Conservation (phyloP, 2,329 filamentous ascomycete genomes). For the Sporothrix luriei region DNA sequence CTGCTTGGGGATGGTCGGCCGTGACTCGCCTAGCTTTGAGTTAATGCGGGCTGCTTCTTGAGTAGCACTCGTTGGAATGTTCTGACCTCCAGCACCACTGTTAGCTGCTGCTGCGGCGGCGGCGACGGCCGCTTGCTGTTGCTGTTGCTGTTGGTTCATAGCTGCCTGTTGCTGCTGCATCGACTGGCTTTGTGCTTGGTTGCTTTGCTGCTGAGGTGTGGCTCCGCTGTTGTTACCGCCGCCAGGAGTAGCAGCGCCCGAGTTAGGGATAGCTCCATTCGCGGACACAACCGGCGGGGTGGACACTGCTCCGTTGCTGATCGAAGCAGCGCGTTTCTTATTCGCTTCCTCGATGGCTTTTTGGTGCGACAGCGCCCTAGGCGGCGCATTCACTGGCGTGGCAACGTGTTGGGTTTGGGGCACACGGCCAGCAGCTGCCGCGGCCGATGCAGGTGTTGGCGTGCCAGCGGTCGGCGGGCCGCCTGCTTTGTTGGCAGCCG, state of each 20-base stretch:
- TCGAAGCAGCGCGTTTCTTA: slow-evolving; percentile 42
- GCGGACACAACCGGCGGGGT: slow-evolving; percentile 30
- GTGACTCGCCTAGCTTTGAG: slow-evolving; percentile 59
- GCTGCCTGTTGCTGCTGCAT: slow-evolving; percentile 38
- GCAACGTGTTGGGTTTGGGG: slow-evolving; percentile 53
- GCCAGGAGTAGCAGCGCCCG: slow-evolving; percentile 20
- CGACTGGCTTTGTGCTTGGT: slow-evolving; percentile 29
- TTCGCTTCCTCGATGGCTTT: slow-evolving; percentile 56
- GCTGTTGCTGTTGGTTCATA: slow-evolving; percentile 77
- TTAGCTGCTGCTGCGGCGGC: slow-evolving; percentile 14
- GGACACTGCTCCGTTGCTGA: slow-evolving; percentile 30
- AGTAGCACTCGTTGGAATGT: not conserved
- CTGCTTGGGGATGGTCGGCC: slow-evolving; percentile 75
- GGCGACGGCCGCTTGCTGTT: slow-evolving; percentile 57
- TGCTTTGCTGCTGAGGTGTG: slow-evolving; percentile 31
- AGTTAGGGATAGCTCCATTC: not conserved
- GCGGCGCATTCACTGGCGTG: slow-evolving; percentile 46
- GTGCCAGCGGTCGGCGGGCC: slow-evolving; percentile 50
- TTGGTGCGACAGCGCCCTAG: slow-evolving; percentile 53
- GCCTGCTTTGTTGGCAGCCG: slow-evolving; percentile 43
- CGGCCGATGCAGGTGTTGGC: slow-evolving; percentile 52
- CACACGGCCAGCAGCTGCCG: slow-evolving; percentile 42
- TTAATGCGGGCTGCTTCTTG: slow-evolving; percentile 31
- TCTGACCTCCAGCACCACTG: slow-evolving; percentile 4
- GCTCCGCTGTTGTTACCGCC: slow-evolving; percentile 26